These are phyloP conservation scores for Exsudoporus frostii DNA, from an alignment of 768 basidiomycete genomes.

Conservation along the genomic window DNA sequence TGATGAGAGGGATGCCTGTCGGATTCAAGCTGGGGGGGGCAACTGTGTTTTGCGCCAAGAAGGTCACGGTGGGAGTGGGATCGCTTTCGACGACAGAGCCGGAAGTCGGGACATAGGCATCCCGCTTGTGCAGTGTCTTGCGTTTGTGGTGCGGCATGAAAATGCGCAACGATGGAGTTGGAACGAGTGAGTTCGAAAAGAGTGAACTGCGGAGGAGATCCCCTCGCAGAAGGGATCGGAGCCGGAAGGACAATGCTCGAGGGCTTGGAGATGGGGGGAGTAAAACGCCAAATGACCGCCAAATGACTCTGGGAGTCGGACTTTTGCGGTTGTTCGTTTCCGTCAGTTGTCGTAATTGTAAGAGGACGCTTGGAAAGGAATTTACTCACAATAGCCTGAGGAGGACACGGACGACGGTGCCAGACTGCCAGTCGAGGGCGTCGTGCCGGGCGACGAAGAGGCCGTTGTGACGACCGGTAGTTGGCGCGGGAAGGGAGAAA, in stretches of 20 bases:
- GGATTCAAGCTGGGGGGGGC: neutral
- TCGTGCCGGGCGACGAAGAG: slow-evolving; percentile 2
- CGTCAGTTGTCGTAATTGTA: slow-evolving; percentile 8
- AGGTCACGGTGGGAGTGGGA: slow-evolving; percentile 26
- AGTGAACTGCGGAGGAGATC: slow-evolving; percentile 9
- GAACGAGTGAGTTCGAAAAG: slow-evolving; percentile 17
- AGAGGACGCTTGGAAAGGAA: neutral
- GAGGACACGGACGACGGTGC: slow-evolving; percentile 4
- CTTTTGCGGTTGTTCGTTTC: slow-evolving; percentile 19
- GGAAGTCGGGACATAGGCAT: slow-evolving; percentile 10
- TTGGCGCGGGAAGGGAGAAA: neutral
- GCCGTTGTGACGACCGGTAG: neutral
- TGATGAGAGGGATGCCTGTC: slow-evolving; percentile 16
- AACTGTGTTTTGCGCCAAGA: slow-evolving; percentile 20
- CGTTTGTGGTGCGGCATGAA: slow-evolving; percentile 17
- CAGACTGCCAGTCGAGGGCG: slow-evolving; percentile 2
- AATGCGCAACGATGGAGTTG: neutral
- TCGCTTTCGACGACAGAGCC: slow-evolving; percentile 25
- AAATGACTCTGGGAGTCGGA: slow-evolving; percentile 7
- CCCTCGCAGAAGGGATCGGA: slow-evolving; percentile 25
- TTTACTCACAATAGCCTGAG: slow-evolving; percentile 13
- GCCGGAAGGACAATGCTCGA: neutral
- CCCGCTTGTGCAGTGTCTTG: slow-evolving; percentile 14
- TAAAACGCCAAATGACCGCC: neutral
- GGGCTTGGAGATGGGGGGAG: neutral